Conservation (phyloP, 352 stramenopile species). For the Globisporangium okanoganense region DNA sequence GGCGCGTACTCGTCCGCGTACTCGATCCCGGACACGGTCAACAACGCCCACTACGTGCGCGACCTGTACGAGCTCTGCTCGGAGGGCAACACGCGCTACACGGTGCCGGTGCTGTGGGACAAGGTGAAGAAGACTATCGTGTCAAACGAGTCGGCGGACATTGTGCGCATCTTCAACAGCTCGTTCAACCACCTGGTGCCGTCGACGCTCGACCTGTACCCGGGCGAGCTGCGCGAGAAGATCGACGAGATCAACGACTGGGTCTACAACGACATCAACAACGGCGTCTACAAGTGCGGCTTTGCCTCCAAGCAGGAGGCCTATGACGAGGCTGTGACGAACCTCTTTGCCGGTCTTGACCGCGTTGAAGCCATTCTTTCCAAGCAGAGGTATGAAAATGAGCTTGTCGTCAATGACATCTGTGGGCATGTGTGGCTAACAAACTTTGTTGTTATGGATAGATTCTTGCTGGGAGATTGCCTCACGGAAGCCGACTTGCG, state of each 20-base stretch:
- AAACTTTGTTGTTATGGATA: conserved; percentile 4
- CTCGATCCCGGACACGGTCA: conserved; percentile 59
- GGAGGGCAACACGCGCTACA: conserved; percentile 77
- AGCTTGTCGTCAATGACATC: conserved; percentile 5
- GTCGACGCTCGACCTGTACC: conserved; percentile 77
- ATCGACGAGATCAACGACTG: conserved; percentile 91
- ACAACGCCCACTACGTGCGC: conserved; percentile 58
- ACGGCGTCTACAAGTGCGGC: conserved; percentile 91
- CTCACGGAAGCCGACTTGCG: conserved; percentile 81
- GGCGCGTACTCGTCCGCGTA: conserved; percentile 68
- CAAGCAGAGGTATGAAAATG: conserved; percentile 49
- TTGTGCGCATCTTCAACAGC: conserved; percentile 91
- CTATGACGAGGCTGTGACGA: conserved; percentile 80
- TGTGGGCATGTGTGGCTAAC: background rate
- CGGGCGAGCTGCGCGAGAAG: conserved; percentile 58
- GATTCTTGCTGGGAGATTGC: conserved; percentile 51
- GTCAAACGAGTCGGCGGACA: conserved; percentile 93
- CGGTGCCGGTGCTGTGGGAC: conserved; percentile 92
- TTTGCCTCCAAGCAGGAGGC: conserved; percentile 87
- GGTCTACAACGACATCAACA: conserved; percentile 92
- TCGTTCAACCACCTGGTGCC: conserved; percentile 73
- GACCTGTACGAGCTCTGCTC: conserved; percentile 82
- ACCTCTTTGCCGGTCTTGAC: conserved; percentile 70
- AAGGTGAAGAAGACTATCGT: conserved; percentile 89
- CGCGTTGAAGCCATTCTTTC: conserved; percentile 63